Evolutionary conservation across 1,284 basidiomycete genomes (phyloP).

Genomic region (Pseudozyma hubeiensis): DNA sequence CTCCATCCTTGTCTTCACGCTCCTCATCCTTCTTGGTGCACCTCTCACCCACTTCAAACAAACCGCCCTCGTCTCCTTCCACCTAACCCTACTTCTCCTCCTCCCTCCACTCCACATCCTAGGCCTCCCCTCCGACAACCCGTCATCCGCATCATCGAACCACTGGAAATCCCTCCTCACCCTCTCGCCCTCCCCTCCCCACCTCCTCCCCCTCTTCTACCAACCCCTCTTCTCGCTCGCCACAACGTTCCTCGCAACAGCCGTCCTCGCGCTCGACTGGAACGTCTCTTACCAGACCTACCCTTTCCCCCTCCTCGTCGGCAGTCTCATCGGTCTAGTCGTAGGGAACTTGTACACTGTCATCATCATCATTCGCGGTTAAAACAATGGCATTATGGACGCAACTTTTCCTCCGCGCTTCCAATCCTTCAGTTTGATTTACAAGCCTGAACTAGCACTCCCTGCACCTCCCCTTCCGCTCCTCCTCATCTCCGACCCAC

Average conservation of each 20-base stretch:
- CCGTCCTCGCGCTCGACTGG: conserved; percentile 32
- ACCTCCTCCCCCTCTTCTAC: conserved; percentile 30
- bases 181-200: conserved; percentile 23
- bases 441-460: neutral
- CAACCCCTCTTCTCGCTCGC: conserved; percentile 6
- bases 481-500: neutral
- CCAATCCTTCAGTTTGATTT: neutral
- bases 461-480: neutral
- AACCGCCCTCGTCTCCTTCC: conserved; percentile 6
- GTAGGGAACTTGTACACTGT: conserved; percentile 17
- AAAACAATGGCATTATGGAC: neutral
- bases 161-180: conserved; percentile 14
- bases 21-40: conserved; percentile 5
- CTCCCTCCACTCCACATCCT: conserved; percentile 20
- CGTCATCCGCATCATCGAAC: too few species aligned
- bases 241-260: conserved; percentile 3
- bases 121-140: conserved; percentile 9
- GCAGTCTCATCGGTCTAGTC: conserved; percentile 3
- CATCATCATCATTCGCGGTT: conserved; percentile 19
- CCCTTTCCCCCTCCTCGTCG: conserved; percentile 37
- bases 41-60: neutral
- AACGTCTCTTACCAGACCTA: conserved; percentile 31
- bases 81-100: conserved; percentile 16
- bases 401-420: neutral
- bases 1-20: neutral